A percentile compares a stretch with the other conserved stretches of the same genome.
phyloP scores from a whole-genome alignment of 331 rosid species.

The Phaseolus coccineus region DNA sequence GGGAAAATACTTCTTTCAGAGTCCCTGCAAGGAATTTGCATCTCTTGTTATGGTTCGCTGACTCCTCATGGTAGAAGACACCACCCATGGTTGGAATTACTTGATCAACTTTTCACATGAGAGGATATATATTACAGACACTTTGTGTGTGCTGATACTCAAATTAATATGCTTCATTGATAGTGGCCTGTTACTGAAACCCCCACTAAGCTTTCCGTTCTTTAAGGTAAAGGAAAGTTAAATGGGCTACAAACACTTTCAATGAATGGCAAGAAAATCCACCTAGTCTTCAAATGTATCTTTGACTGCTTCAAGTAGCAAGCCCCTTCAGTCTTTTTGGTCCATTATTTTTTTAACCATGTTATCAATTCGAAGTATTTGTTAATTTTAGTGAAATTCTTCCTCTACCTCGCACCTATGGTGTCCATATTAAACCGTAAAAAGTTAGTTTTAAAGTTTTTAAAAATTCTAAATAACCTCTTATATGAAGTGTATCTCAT shows the following conservation, averaged over 20 bases:
- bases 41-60: conserved; percentile 61
- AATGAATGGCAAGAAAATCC: conserved; percentile 41
- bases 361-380: too few species aligned
- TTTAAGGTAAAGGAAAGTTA: conserved; percentile 78
- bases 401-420: too few species aligned
- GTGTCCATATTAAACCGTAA: too few species aligned
- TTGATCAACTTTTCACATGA: conserved; percentile 28
- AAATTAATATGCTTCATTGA: conserved; percentile 59
- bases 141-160: conserved; percentile 24
- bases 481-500: too few species aligned
- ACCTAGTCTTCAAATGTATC: conserved; percentile 38
- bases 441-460: too few species aligned
- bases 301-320: conserved; percentile 43
- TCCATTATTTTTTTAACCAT: background rate
- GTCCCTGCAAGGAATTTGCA: conserved; percentile 59
- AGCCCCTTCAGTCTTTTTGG: conserved; percentile 10
- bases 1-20: conserved; percentile 66
- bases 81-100: conserved; percentile 48
- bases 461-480: too few species aligned
- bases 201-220: conserved; percentile 53
- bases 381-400: too few species aligned
- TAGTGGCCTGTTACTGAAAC: conserved; percentile 68
- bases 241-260: conserved; percentile 33
- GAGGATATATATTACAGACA: conserved; percentile 42
- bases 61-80: conserved; percentile 73